Evolutionary conservation across 176 grass and related monocot species (phyloP), one percentile per base, ranked within the genome.

Genomic region (Aegilops bicornis): DNA sequence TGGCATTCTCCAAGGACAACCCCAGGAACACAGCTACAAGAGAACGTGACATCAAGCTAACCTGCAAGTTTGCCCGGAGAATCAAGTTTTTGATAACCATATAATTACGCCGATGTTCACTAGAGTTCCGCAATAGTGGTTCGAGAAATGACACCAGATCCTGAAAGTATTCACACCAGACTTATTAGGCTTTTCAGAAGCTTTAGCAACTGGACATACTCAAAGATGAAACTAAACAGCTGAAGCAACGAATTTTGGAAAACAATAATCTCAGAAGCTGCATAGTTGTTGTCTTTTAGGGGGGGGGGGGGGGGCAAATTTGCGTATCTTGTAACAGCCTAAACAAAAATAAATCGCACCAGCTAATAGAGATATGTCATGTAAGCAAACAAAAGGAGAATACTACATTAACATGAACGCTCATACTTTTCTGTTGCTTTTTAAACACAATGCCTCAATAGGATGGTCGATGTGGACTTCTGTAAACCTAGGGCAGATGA

Each of bases 61-160:
- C 97, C 93, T 98, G 92, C 70, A 98, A 92, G 87, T 94, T 94
- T 83, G 89, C 90, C 16, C 89, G 83, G 65, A 76, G 91, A 87
- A 88, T 92, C 65, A 98, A 94, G 62, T 91, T 96, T 88, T 98
- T 98, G 52, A 92, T 91, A 71, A 98, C 85, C 86, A 95, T 89
- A 88, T 91, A 96, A 85, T 98, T 98, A 33, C 90, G 86, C 60
- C 86, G 86, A 52, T 95, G 88, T 83, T 98, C 97, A 82, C 90
- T 94, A 79, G 97, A 98, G 88, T 96, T 98, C 66, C 89, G 91
- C 30, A 98, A 82, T 43, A 98, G 82, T 75, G 93, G 96, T 84
- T 98, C 90, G 64, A 98, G 82, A 82, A 98, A 96, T 73, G 92
- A 91, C 82, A 98, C 90, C 90, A 98, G 72, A 85, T 94, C 92